These are phyloP conservation scores for Climacium dendroides DNA, from an alignment of 225 moss, liverwort and hornwort genomes.

Conservation along the genomic window DNA sequence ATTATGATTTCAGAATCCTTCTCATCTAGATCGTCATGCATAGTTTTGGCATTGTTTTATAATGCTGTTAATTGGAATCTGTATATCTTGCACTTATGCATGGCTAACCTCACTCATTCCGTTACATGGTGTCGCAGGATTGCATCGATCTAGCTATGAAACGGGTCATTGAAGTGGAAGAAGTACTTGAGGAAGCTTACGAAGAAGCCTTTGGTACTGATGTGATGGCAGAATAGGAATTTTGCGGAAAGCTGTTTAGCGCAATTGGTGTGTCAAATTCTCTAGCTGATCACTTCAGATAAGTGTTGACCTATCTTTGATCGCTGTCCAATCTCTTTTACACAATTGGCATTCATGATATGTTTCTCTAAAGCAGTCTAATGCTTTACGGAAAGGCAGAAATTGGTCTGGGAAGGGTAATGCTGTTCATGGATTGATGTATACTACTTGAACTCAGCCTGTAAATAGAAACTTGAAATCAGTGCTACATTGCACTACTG, in stretches of 20 bases:
- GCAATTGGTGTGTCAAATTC: not conserved
- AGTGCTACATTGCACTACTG: not conserved
- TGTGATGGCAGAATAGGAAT: constrained; percentile 20
- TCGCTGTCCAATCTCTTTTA: not conserved
- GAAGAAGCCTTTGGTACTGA: constrained; percentile 22
- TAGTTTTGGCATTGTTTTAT: not conserved
- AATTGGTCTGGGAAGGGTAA: not conserved
- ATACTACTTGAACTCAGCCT: not conserved
- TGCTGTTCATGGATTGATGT: not conserved
- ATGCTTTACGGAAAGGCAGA: not conserved
- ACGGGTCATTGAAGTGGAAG: constrained; percentile 62
- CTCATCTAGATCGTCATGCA: not conserved
- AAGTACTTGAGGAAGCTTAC: constrained; percentile 49
- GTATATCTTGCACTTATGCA: not conserved
- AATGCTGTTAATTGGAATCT: not conserved
- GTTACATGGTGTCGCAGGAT: constrained; percentile 32
- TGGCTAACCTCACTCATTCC: not conserved
- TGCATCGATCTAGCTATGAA: constrained; percentile 60
- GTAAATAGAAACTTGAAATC: not conserved
- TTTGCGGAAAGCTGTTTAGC: not conserved
- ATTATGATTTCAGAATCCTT: not conserved
- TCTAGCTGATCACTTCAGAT: not conserved
- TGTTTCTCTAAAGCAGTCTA: not conserved
- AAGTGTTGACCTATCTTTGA: not conserved
- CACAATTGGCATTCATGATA: not conserved